Evolutionary conservation across 257 asterid species (phyloP), one percentile per base, ranked within the genome.

Genomic region (Scutellaria galericulata): DNA sequence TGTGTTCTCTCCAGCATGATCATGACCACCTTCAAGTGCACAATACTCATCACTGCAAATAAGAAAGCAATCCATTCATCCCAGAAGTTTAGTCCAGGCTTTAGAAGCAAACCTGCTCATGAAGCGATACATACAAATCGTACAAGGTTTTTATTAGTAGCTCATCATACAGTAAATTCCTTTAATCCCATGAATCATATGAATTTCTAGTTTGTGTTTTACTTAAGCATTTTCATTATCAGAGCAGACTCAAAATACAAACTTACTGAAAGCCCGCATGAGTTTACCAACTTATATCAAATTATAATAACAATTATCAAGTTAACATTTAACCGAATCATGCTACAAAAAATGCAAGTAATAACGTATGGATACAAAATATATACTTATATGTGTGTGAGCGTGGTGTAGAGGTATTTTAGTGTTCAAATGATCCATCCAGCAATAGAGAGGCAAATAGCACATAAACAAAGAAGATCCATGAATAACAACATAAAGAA

Each of bases 1-100:
- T 7, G 42, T 60, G 40, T 52, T 59, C 51, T 66, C 87, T n/a
- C 53, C 35, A 48, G 40, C 70, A 71, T 72, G 60, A 73, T 7
- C 61, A 69, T 48, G 74, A 64, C 71, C 80, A 47, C 64, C 84
- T 77, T 84, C 87, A 76, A 41, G 52, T 60, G 69, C 84, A 78
- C 89, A 82, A 77, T 76, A 80, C 40, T 89, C 93, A 45, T 88
- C 88, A 63, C 99, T 94, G 86, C 79, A 74, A 67, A 78, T 55
- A 74, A 54, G 50, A 77, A 9, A 24, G 61, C 2, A 15, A 53
- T 59, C 7, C 13, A 31, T 47, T 64, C 54, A 56, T 40, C 67
- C 81, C 68, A 75, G 27, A 63, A 40, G 57, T 10, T 24, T 24
- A 55, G 47, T 27, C 37, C 46, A 35, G 71, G 15, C 9, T 7